Base-by-base conservation (phyloP, 75 land plant species). In the Picea sitchensis region DNA sequence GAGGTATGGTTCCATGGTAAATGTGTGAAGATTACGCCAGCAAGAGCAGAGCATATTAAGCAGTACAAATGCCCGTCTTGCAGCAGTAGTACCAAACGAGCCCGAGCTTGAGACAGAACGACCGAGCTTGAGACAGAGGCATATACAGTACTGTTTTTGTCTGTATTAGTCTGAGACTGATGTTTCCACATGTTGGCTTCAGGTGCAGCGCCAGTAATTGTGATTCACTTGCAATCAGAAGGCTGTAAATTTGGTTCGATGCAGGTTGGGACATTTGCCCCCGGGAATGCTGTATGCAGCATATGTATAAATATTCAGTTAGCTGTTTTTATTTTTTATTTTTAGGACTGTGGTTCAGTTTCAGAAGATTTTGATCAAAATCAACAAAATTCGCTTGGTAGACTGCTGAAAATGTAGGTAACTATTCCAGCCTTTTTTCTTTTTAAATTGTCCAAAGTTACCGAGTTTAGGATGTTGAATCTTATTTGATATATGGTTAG, bases 1-100 rank as follows among this genome's bases (percentile, higher is more conserved):
- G 93, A 91, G 69, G 84, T 84, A 84, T 91, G 93, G 93, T 91
- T 73, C 83, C 93, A 91, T 64, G 91, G 93, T 14, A 89, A 87
- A 76, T 91, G 91, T 61, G 93, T 91, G 61, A 89, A 84, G 88
- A 91, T 91, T 44, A 91, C 93, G 47, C 91, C 93, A 14, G 91
- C 89, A 30, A 91, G 83, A 78, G 91, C 91, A 47, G 92, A 91
- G 75, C 91, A 80, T 82, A 91, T 91, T 51, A 91, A 91, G 80
- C 89, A 91, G 78, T 91, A 91, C 77, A 91, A 91, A 65, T 91
- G 93, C 64, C 93, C 93, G 30, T 75, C 81, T 18, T 91, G 93
- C 81, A 90, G 83, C 64, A 44, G 56, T 9, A 51, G 11, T 9
- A 51, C 56, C 11, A 51, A 71, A 71, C 41, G 74, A 56, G 54